Base-by-base conservation (phyloP, 2,329 filamentous ascomycete genomes). In the Mariannaea sp. region DNA sequence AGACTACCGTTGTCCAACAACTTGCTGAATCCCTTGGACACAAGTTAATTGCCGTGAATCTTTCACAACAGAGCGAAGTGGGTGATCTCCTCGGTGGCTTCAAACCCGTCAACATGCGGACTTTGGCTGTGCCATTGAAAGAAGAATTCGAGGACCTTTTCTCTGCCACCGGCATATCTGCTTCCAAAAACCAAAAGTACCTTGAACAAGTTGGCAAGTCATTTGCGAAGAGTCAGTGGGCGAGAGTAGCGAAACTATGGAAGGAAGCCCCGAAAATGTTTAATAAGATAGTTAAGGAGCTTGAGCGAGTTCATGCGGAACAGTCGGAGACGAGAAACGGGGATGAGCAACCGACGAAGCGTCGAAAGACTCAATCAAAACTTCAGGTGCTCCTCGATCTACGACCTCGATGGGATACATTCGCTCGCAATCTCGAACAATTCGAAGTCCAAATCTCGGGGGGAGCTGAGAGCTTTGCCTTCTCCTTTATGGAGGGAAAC, bases 41-140 rank as follows among this genome's bases (percentile, higher is more conserved):
- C 68, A 95, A 90, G 65, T 81, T 99, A 10, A 89, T 92, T 0
- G 90, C 92, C 3, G 92, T 99, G 68, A 99, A 99, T 68, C 73
- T 99, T 69, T 99, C 94, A 0, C 95, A 99, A 69, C 95, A 99
- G 70, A 97, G 92, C 67, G 95, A 99, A 73, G 92, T 89, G 33
- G 90, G 92, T n/a, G 94, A 99, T 74, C 77, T 99, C 10, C 79
- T 99, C 1, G 95, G 94, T 65, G 94, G 94, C 0, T 97, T 96
- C 77, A 99, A 99, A 70, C 94, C 94, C 0, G 88, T 99, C 54
- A 97, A 93, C 68, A 84, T 94, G 35, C 86, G 93, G 60, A 95
- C 86, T 56, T 79, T 97, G 51, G 89, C 94, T 1, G 83, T 97
- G 30, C 93, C 94, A 0, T 76, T 99, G 67, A 91, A 96, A 65